phyloP scores from a whole-genome alignment of 192 early-diverging fungal genomes.

The Piromyces finnis region DNA sequence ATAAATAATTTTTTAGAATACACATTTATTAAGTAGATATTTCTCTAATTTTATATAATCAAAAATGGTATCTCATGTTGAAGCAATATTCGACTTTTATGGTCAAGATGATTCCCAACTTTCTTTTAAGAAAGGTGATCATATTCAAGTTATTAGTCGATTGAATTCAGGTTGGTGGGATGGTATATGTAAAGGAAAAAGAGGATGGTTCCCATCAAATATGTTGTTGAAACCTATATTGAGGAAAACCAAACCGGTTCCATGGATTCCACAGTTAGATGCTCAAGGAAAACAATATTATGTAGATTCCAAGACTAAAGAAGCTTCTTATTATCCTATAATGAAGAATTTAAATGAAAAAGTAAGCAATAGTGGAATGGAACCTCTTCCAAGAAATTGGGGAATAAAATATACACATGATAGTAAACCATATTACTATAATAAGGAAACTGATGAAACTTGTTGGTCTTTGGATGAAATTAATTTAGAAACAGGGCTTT shows the following conservation, averaged over 20 bases:
- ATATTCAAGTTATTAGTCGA: constrained; percentile 76
- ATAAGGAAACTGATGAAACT: constrained; percentile 47
- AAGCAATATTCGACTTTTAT: constrained; percentile 74
- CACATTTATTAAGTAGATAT: too few species aligned
- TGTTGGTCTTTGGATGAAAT: constrained; percentile 28
- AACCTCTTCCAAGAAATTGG: constrained; percentile 28
- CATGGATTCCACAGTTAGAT: neutral
- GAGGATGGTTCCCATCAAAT: constrained; percentile 55
- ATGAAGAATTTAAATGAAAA: constrained; percentile 2
- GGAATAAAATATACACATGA: constrained; percentile 34
- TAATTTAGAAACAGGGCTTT: constrained; percentile 12
- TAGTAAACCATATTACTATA: constrained; percentile 37
- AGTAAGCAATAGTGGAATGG: neutral
- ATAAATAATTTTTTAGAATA: too few species aligned
- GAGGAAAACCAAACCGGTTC: constrained; percentile 2
- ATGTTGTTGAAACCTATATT: constrained; percentile 8
- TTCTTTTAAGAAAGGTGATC: constrained; percentile 64
- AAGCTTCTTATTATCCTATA: constrained; percentile 4
- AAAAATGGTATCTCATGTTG: neutral
- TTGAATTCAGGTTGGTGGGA: constrained; percentile 97
- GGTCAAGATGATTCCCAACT: constrained; percentile 60
- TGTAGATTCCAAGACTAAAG: constrained; percentile 2
- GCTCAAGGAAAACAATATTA: constrained; percentile 2
- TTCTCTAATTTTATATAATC: too few species aligned
- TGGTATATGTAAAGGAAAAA: constrained; percentile 53